A percentile compares a stretch with the other conserved stretches of the same genome.
phyloP scores from a whole-genome alignment of 225 moss, liverwort and hornwort genomes.

The Sphagnum contortum region DNA sequence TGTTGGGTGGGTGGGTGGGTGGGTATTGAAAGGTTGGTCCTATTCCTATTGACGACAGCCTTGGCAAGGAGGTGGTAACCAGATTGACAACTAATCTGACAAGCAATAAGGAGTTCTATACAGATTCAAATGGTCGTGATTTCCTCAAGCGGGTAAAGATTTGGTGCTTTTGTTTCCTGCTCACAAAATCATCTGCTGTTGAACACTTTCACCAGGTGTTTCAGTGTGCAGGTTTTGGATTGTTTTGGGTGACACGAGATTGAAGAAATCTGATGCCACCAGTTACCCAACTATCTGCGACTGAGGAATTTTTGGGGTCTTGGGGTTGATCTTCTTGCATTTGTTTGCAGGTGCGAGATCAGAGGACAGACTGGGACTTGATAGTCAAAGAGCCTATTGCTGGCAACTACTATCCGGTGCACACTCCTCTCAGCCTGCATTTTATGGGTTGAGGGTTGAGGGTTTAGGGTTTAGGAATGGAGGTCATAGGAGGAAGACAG shows the following conservation, averaged over 20 bases:
- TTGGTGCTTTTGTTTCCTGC: too few relatives aligned
- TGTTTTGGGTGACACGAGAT: too few relatives aligned
- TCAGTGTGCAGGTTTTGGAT: too few relatives aligned
- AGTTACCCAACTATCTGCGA: too few relatives aligned
- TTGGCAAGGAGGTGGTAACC: conserved; percentile 86
- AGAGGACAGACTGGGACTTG: conserved; percentile 77
- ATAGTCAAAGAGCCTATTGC: conserved; percentile 81
- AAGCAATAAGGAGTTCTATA: conserved; percentile 67
- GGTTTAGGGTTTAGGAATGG: too few relatives aligned
- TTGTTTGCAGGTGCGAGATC: conserved; percentile 58
- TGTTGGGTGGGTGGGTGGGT: too few relatives aligned
- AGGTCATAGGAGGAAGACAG: too few relatives aligned
- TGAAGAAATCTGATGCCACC: too few relatives aligned
- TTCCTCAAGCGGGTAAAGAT: conserved; percentile 71
- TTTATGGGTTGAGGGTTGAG: not conserved
- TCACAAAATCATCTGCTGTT: too few relatives aligned
- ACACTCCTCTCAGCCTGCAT: not conserved
- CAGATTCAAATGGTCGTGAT: conserved; percentile 90
- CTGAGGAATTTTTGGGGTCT: too few relatives aligned
- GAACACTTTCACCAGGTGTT: too few relatives aligned
- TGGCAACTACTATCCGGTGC: conserved; percentile 94
- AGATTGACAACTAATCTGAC: conserved; percentile 61
- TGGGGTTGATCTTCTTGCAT: too few relatives aligned
- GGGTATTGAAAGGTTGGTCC: conserved; percentile 62
- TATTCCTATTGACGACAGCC: conserved; percentile 69